These are phyloP conservation scores for Plasmodium reichenowi DNA, from an alignment of 169 alveolate genomes.

Conservation along the genomic window DNA sequence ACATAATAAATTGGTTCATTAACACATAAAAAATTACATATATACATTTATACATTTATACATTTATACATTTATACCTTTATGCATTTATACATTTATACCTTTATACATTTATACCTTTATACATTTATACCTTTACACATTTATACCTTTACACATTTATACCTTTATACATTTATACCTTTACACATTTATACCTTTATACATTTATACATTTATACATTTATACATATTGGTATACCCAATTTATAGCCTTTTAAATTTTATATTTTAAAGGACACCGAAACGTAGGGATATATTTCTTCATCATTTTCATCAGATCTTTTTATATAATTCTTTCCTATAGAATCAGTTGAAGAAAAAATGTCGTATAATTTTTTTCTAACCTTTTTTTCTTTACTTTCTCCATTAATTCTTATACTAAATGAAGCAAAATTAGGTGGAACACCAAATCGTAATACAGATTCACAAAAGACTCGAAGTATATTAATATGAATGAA, in stretches of 20 bases:
- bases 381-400: conserved; percentile 68
- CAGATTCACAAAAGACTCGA: conserved; percentile 93
- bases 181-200: too few species aligned
- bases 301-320: conserved; percentile 69
- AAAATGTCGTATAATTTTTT: conserved; percentile 52
- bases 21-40: too few species aligned
- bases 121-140: too few species aligned
- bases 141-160: too few species aligned
- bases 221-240: too few species aligned
- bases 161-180: too few species aligned
- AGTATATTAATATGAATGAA: conserved; percentile 92
- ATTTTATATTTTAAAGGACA: conserved; percentile 47
- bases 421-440: conserved; percentile 89
- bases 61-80: too few species aligned
- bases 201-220: too few species aligned
- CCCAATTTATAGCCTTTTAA: background rate
- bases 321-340: conserved; percentile 36
- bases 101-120: too few species aligned
- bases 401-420: conserved; percentile 78
- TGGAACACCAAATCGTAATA: conserved; percentile 92
- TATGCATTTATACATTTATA: too few species aligned
- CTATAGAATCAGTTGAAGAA: conserved; percentile 47
- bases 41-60: too few species aligned
- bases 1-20: too few species aligned
- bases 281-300: conserved; percentile 67